Evolutionary conservation across 2,329 filamentous ascomycete species (phyloP), one percentile per base, ranked within the genome.

Genomic region (Chaetomiaceae sp.): DNA sequence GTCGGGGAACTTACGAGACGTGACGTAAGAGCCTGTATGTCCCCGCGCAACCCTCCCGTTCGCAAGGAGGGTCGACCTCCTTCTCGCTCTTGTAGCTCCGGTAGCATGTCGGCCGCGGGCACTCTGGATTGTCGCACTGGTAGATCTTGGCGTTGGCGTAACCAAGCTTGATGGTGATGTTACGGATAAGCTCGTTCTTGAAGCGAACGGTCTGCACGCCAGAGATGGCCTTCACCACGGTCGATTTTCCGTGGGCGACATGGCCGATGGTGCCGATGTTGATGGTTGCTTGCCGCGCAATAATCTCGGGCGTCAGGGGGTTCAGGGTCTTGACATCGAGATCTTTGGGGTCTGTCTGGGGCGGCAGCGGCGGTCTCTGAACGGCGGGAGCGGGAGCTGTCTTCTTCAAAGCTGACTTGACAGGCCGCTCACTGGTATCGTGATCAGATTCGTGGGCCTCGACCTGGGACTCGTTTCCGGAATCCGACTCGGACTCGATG

Each of bases 131-230:
- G 74, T 96, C 90, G 74, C 94, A 99, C 80, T 96, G 89, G 85
- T 97, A 99, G 73, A 99, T 91, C 76, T 99, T 97, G 66, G 94
- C 94, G 73, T 99, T 99, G 71, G 94, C 94, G 73, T 99, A 99
- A 71, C 94, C 94, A 66, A 99, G 83, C 84, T 99, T 99, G 80
- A 99, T 99, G 67, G 94, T 99, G 68, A 99, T 99, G 74, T 99
- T 99, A 68, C 94, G 83, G 76, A 97, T 95, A 75, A 96, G 77
- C 76, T 99, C 94, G 78, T 97, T 99, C 87, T 99, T 99, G 81
- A 99, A 99, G 64, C 94, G 85, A 68, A 99, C 94, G 16, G 94
- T 99, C 81, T 99, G 94, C 60, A 99, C 94, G 58, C 94, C 94
- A 1, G 94, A 97, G 66, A 99, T 97, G 66, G 94, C 94, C 81